Conservation (phyloP, 2,329 filamentous ascomycete genomes). For the Colletotrichum lini region DNA sequence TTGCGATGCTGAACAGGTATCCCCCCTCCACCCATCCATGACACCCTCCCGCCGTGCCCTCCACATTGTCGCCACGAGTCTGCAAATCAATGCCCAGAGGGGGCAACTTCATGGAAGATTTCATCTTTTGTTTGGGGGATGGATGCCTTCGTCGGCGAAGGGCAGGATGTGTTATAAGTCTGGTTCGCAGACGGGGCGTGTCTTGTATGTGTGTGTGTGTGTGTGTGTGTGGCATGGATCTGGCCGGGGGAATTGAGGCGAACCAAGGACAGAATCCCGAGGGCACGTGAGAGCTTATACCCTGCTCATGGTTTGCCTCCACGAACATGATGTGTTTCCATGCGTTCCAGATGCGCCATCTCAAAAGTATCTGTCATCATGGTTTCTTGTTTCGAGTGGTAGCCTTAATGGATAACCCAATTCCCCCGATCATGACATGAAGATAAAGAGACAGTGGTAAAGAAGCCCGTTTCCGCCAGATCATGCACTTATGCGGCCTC, state of each 20-base stretch:
- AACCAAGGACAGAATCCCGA: constrained; percentile 11
- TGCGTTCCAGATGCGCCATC: neutral
- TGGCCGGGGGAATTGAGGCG: neutral
- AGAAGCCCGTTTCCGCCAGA: constrained; percentile 18
- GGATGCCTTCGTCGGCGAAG: neutral
- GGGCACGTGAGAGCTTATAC: constrained; percentile 19
- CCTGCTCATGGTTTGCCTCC: neutral
- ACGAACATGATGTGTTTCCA: constrained; percentile 25
- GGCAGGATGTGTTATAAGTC: neutral
- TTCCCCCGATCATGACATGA: neutral
- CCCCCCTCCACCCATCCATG: neutral
- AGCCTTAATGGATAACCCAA: constrained; percentile 1
- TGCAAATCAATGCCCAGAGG: constrained; percentile 28
- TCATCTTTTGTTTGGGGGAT: constrained; percentile 30
- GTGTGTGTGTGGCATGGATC: neutral
- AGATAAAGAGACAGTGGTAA: too few species aligned
- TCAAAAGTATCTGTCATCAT: constrained; percentile 29
- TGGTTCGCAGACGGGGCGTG: constrained; percentile 7
- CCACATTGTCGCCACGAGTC: neutral
- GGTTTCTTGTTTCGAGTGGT: neutral
- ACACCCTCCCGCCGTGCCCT: neutral
- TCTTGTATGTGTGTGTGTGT: too few species aligned
- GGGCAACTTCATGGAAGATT: constrained; percentile 22
- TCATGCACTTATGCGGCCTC: constrained; percentile 35
- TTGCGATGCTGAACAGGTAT: constrained; percentile 29